phyloP scores from a whole-genome alignment of 208 protist species.

The Leishmania amazonensis region DNA sequence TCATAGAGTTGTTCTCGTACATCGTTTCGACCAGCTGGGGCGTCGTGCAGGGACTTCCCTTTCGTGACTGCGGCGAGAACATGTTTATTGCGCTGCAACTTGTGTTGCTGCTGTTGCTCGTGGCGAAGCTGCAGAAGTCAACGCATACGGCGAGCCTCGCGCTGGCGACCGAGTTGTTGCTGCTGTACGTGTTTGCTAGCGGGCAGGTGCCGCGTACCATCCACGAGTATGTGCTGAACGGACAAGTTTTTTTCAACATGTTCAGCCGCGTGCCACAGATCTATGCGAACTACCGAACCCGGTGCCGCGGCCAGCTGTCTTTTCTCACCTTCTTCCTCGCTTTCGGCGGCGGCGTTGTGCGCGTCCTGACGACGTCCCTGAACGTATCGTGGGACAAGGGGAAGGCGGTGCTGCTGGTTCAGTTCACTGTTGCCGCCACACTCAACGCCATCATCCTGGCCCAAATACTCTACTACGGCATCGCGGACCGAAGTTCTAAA shows the following conservation, averaged over 20 bases:
- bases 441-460: slow-evolving; percentile 71
- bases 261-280: slow-evolving; percentile 84
- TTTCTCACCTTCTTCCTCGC: slow-evolving; percentile 87
- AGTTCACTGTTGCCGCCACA: slow-evolving; percentile 59
- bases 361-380: slow-evolving; percentile 77
- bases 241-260: slow-evolving; percentile 71
- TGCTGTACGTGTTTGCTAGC: slow-evolving; percentile 42
- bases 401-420: slow-evolving; percentile 64
- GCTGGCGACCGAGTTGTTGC: slow-evolving; percentile 34
- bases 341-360: slow-evolving; percentile 69
- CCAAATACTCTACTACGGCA: slow-evolving; percentile 72
- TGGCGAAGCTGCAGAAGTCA: slow-evolving; percentile 62
- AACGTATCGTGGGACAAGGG: slow-evolving; percentile 85
- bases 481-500: slow-evolving; percentile 11
- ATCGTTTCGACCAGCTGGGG: slow-evolving; percentile 85
- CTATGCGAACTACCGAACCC: slow-evolving; percentile 61
- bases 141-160: slow-evolving; percentile 29
- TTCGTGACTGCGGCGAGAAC: slow-evolving; percentile 86
- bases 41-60: slow-evolving; percentile 58
- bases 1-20: slow-evolving; percentile 77
- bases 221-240: slow-evolving; percentile 61
- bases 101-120: slow-evolving; percentile 60
- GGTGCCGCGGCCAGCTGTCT: slow-evolving; percentile 75
- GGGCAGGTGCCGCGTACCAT: slow-evolving; percentile 46
- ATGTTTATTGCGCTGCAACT: slow-evolving; percentile 77